Percentiles rank a stretch among this genome's conserved stretches.
Conservation (phyloP, 2,329 filamentous ascomycete genomes). For the Cercospora berteroae region DNA sequence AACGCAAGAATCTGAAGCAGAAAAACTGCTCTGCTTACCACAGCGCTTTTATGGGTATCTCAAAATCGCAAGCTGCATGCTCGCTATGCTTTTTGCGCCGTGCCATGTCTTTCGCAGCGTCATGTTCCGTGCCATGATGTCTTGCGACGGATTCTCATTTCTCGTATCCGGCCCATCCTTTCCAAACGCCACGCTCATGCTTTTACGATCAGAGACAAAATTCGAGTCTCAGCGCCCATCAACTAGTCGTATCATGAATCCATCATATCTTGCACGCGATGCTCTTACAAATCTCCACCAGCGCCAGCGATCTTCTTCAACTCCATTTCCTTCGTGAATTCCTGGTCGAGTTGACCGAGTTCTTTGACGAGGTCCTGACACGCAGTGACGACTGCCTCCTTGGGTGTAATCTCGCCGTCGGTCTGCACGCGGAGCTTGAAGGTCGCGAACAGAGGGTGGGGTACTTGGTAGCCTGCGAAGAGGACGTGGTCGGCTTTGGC, state of each 20-base stretch:
- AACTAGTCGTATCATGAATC: neutral
- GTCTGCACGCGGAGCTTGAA: conserved; percentile 81
- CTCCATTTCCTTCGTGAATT: conserved; percentile 91
- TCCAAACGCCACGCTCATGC: conserved; percentile 26
- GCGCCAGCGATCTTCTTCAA: conserved; percentile 71
- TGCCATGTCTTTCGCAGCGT: neutral
- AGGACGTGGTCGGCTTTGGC: conserved; percentile 79
- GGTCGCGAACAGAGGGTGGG: conserved; percentile 43
- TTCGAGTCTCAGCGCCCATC: neutral
- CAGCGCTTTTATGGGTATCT: conserved; percentile 11
- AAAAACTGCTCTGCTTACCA: neutral
- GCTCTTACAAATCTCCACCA: conserved; percentile 29
- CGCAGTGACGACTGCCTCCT: conserved; percentile 77
- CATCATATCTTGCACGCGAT: neutral
- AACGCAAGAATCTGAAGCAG: conserved; percentile 1
- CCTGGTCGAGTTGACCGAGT: conserved; percentile 73
- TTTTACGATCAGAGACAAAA: neutral
- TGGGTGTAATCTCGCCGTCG: conserved; percentile 82
- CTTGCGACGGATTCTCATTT: neutral
- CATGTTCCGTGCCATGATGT: neutral
- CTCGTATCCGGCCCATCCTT: neutral
- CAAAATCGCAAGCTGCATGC: neutral
- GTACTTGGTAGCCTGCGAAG: conserved; percentile 86
- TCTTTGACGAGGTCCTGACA: conserved; percentile 81
- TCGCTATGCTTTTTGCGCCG: neutral